Base-by-base conservation (phyloP, 2,329 filamentous ascomycete species). In the Huntiella abstrusa region DNA sequence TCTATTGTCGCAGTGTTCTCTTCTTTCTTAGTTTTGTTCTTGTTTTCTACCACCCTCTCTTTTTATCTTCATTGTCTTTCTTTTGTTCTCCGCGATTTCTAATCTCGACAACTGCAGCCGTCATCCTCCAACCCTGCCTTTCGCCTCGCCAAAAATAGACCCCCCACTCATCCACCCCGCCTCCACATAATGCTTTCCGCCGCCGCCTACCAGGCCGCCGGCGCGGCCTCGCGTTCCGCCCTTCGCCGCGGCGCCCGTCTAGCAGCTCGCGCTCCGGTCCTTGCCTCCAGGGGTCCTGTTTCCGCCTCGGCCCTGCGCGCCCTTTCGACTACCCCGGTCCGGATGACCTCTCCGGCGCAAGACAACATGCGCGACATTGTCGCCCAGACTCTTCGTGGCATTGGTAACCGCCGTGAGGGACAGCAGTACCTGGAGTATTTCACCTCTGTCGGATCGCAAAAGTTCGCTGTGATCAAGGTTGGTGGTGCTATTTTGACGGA, bases 351-450 rank as follows among this genome's bases (percentile, higher is more conserved):
- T 57, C 36, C 58, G 54, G 40, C 56, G 57, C 42, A 52, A 41
- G 51, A 55, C 50, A 54, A 51, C 43, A 48, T 52, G 43, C 42
- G 51, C 17, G 60, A 64, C 52, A 62, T 63, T 46, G 59, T 64
- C 32, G 56, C 55, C 53, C 64, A 58, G 58, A 74, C 94, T 50
- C 72, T 96, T 55, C 93, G 85, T 67, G 94, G 88, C 65, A 92
- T 96, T 60, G 88, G 86, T 52, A 94, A 86, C 52, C 93, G 92
- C 73, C 73, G 88, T 51, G 88, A 98, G 67, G 85, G 92, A 52
- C 84, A 95, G 68, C 88, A 96, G 64, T 96, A 96, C 64, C 78
- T 96, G 50, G 91, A 87, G 54, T 86, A 96, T 61, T 98, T 98
- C 70, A 91, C 82, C 55, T 94, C 87, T 33, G 87, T 95, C 51